Evolutionary conservation across 306 rosid genomes (phyloP).

Genomic region (Castanopsis chinensis): DNA sequence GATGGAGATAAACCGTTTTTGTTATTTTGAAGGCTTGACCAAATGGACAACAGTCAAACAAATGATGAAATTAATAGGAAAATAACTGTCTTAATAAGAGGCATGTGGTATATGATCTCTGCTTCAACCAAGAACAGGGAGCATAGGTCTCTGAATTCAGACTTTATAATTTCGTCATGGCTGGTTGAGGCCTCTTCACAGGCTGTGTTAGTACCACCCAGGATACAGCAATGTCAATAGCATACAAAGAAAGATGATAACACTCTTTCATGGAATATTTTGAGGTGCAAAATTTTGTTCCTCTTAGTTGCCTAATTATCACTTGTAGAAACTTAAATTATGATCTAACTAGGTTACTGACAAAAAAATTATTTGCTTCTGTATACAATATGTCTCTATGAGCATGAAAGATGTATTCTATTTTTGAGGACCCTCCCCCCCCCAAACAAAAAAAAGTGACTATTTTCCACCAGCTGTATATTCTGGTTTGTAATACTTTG

Average conservation of each 20-base stretch:
- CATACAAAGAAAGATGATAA: background rate
- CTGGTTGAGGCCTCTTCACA: background rate
- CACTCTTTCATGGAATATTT: background rate
- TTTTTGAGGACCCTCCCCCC: background rate
- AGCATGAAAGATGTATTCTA: background rate
- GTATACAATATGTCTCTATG: background rate
- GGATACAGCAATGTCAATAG: background rate
- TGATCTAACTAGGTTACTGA: background rate
- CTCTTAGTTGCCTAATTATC: background rate
- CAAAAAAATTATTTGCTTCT: background rate
- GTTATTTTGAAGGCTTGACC: background rate
- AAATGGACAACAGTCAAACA: background rate
- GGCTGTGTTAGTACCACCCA: background rate
- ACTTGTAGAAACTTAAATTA: background rate
- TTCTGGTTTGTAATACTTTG: background rate
- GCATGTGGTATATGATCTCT: background rate
- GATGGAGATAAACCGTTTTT: background rate
- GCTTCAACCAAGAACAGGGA: background rate
- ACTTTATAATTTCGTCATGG: background rate
- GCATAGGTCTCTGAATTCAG: background rate
- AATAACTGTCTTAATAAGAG: background rate
- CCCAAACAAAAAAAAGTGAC: background rate
- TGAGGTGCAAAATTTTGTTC: background rate
- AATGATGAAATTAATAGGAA: background rate
- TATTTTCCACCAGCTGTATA: background rate